A percentile compares a stretch with the other conserved stretches of the same genome.
Evolutionary conservation across 176 grass and related monocot species (phyloP).

Genomic region (Eragrostis nindensis): DNA sequence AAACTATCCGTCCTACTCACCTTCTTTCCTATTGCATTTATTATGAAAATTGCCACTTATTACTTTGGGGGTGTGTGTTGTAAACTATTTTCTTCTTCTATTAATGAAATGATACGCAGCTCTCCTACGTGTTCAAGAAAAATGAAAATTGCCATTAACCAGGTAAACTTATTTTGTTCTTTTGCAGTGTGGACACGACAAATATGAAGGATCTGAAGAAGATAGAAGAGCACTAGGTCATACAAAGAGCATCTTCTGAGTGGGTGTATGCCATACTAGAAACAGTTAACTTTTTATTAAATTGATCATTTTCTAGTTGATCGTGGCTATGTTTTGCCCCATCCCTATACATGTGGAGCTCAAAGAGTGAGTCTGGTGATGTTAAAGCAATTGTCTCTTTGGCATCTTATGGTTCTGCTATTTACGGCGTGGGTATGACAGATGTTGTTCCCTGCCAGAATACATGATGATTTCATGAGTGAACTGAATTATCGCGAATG

Average conservation of each 20-base stretch:
- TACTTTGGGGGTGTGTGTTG: too few species aligned
- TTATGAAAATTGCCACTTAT: slow-evolving; percentile 17
- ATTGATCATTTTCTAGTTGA: slow-evolving; percentile 43
- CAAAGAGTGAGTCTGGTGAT: slow-evolving; percentile 12
- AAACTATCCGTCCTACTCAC: background rate
- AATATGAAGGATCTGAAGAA: slow-evolving; percentile 99
- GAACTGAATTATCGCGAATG: background rate
- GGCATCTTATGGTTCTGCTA: slow-evolving; percentile 30
- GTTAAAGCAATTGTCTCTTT: slow-evolving; percentile 3
- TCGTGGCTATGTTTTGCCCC: slow-evolving; percentile 25
- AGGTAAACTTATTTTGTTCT: slow-evolving; percentile 1
- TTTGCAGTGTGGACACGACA: slow-evolving; percentile 86
- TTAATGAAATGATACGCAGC: too few species aligned
- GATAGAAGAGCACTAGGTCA: slow-evolving; percentile 75
- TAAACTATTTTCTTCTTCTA: too few species aligned
- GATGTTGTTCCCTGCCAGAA: slow-evolving; percentile 22
- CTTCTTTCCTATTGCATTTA: background rate
- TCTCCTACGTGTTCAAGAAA: too few species aligned
- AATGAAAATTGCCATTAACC: slow-evolving; percentile 3
- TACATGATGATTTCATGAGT: slow-evolving; percentile 20
- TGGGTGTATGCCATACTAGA: slow-evolving; percentile 34
- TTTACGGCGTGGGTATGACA: slow-evolving; percentile 31
- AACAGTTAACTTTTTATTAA: slow-evolving; percentile 29
- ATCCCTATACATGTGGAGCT: slow-evolving; percentile 34
- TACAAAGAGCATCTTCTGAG: slow-evolving; percentile 8